These are phyloP conservation scores for Ceriops tagal DNA, from an alignment of 345 rosid species.

Conservation along the genomic window DNA sequence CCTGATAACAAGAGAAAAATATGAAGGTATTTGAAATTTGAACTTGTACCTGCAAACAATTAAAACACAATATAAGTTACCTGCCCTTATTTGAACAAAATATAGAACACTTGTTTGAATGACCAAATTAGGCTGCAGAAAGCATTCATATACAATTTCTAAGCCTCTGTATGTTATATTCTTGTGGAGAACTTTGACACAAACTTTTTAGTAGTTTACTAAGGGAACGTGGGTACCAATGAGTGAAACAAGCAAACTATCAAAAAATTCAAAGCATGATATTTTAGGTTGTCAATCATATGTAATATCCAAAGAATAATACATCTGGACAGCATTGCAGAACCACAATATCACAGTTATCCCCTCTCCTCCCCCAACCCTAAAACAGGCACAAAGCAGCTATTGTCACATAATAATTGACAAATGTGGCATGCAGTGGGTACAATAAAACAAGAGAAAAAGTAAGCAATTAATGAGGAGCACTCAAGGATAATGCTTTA, in stretches of 20 bases:
- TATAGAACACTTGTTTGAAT: not conserved
- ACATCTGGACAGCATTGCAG: too few species aligned
- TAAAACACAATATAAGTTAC: conserved; percentile 6
- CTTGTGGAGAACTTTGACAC: not conserved
- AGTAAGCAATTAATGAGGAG: too few species aligned
- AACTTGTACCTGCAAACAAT: conserved; percentile 78
- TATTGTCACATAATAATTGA: too few species aligned
- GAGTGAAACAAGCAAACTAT: not conserved
- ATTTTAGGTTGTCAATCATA: too few species aligned
- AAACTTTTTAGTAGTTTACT: not conserved
- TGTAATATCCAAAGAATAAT: too few species aligned
- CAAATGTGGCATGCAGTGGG: too few species aligned
- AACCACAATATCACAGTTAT: too few species aligned
- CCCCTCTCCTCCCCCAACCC: too few species aligned
- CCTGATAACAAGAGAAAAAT: conserved; percentile 88
- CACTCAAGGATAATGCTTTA: too few species aligned
- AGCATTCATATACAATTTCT: not conserved
- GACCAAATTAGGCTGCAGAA: not conserved
- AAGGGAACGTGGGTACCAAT: not conserved
- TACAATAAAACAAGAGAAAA: too few species aligned
- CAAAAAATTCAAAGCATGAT: too few species aligned
- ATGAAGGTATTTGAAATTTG: conserved; percentile 89
- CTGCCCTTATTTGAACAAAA: not conserved
- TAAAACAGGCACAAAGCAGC: too few species aligned
- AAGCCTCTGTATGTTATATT: not conserved